These are phyloP conservation scores for Litsea cubeba DNA, from an alignment of 164 flowering plant genomes.

Conservation along the genomic window DNA sequence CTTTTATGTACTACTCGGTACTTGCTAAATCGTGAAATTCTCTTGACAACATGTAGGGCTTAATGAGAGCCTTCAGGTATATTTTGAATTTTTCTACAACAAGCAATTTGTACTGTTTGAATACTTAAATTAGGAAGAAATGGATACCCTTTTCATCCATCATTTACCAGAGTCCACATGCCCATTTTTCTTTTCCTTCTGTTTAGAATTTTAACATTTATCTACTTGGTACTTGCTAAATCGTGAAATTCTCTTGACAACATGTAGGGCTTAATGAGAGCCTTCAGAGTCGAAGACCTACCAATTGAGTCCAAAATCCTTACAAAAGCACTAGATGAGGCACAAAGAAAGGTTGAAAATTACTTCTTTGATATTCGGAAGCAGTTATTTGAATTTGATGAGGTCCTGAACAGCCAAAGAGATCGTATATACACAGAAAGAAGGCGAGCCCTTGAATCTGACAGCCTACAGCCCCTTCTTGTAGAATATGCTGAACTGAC, in stretches of 20 bases:
- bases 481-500: conserved; percentile 97
- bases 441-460: conserved; percentile 90
- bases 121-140: not conserved
- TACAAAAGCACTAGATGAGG: conserved; percentile 96
- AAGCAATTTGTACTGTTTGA: not conserved
- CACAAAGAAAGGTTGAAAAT: conserved; percentile 96
- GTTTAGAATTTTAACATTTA: not conserved
- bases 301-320: conserved; percentile 96
- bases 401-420: conserved; percentile 96
- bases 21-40: not conserved
- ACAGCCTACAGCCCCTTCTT: conserved; percentile 73
- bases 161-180: not conserved
- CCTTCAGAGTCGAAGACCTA: conserved; percentile 95
- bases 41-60: conserved; percentile 48
- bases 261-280: conserved; percentile 90
- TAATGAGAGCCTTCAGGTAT: conserved; percentile 97
- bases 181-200: not conserved
- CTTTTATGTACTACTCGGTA: too few species aligned
- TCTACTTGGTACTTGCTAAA: too few species aligned
- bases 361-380: conserved; percentile 95
- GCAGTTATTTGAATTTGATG: conserved; percentile 94
- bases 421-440: conserved; percentile 96
- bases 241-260: conserved; percentile 2
- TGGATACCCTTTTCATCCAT: not conserved
- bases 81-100: not conserved